Percentiles rank a stretch among this genome's conserved stretches.
phyloP scores from a whole-genome alignment of 192 early-diverging fungal genomes.

The Pilobolus umbonatus region DNA sequence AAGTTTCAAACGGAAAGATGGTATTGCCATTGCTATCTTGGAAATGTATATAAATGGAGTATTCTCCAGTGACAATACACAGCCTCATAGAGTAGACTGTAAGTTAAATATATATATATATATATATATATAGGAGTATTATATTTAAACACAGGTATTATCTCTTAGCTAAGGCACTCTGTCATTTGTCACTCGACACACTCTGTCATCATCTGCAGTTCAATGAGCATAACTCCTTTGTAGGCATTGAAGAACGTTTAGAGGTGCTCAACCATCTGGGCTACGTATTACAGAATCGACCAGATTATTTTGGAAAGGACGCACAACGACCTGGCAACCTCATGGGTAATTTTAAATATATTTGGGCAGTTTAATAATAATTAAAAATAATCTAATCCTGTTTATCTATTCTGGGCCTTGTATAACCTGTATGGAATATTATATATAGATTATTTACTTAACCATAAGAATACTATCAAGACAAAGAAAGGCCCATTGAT shows the following conservation, averaged over 20 bases:
- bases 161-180: constrained; percentile 45
- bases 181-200: constrained; percentile 42
- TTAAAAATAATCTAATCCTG: background rate
- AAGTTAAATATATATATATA: constrained; percentile 12
- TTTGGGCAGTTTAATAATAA: background rate
- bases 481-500: constrained; percentile 36
- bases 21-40: constrained; percentile 78
- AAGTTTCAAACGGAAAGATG: constrained; percentile 67
- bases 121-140: background rate
- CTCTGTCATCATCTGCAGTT: constrained; percentile 72
- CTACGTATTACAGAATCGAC: constrained; percentile 40
- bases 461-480: constrained; percentile 45
- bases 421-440: background rate
- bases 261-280: constrained; percentile 71
- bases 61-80: constrained; percentile 61
- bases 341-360: constrained; percentile 42
- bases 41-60: constrained; percentile 76
- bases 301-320: constrained; percentile 55
- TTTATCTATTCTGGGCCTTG: background rate
- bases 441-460: constrained; percentile 54
- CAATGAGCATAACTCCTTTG: constrained; percentile 64
- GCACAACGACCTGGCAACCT: constrained; percentile 80
- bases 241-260: constrained; percentile 75
- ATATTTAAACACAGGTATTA: background rate
- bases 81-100: constrained; percentile 75